Conservation (phyloP, 768 basidiomycete species). For the Psilocybe tampanensis region DNA sequence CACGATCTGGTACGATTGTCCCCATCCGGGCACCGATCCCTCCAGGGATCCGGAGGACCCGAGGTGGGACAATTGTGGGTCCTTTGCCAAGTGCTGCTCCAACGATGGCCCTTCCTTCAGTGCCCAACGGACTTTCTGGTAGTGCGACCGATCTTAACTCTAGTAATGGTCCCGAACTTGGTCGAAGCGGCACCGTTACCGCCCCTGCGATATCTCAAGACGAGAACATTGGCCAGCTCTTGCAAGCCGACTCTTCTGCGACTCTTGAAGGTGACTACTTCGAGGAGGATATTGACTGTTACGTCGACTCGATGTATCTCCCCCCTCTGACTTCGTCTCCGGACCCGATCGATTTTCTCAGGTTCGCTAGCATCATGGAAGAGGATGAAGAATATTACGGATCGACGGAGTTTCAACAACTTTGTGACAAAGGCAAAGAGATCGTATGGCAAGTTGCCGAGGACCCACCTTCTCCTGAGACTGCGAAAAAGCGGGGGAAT, state of each 20-base stretch:
- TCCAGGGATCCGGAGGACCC: conserved; percentile 25
- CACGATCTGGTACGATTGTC: conserved; percentile 55
- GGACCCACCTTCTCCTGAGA: conserved; percentile 38
- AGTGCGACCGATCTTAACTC: background rate
- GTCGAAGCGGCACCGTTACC: conserved; percentile 34
- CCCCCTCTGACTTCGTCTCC: conserved; percentile 23
- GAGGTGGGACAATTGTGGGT: conserved; percentile 35
- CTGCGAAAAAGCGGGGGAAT: conserved; percentile 21
- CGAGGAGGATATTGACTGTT: conserved; percentile 16
- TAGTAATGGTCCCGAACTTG: background rate
- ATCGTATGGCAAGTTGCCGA: conserved; percentile 36
- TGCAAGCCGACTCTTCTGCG: conserved; percentile 5
- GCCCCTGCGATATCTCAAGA: background rate
- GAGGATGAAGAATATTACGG: conserved; percentile 16
- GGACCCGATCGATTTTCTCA: conserved; percentile 27
- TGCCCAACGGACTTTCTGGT: background rate
- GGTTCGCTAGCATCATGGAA: conserved; percentile 17
- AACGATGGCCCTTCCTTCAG: conserved; percentile 6
- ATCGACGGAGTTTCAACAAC: conserved; percentile 4
- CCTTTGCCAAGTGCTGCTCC: conserved; percentile 20
- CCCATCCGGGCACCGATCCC: conserved; percentile 8
- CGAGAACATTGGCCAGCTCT: conserved; percentile 10
- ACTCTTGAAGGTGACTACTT: conserved; percentile 30
- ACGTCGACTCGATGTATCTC: conserved; percentile 22
- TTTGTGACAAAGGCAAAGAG: background rate